phyloP scores from a whole-genome alignment of 805 yeast genomes.

The Kluyveromyces dobzhanskii region DNA sequence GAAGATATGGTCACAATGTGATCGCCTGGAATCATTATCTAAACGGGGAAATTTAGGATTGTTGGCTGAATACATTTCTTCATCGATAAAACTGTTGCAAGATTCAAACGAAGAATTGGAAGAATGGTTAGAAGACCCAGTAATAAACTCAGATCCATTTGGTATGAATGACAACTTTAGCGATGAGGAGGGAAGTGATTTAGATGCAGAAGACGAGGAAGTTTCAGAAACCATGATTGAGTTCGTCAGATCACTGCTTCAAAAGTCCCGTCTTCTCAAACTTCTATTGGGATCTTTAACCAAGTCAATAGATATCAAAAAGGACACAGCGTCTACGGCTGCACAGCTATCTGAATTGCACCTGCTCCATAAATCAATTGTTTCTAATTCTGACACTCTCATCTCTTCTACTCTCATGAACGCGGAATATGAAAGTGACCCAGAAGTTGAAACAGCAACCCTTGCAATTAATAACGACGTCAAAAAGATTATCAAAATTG shows the following conservation, averaged over 20 bases:
- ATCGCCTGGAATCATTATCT: conserved; percentile 34
- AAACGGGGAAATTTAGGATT: conserved; percentile 47
- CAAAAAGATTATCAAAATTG: conserved; percentile 28
- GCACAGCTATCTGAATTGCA: conserved; percentile 40
- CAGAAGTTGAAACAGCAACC: conserved; percentile 28
- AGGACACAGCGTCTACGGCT: conserved; percentile 27
- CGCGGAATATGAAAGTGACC: conserved; percentile 24
- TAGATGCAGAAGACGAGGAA: conserved; percentile 26
- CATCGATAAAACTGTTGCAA: conserved; percentile 34
- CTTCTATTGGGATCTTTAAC: conserved; percentile 48
- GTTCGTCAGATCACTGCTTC: conserved; percentile 41
- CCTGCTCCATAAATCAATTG: conserved; percentile 34
- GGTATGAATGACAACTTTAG: conserved; percentile 33
- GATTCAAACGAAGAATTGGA: conserved; percentile 62
- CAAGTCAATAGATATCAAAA: conserved; percentile 39
- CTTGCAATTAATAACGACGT: conserved; percentile 17
- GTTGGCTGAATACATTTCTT: conserved; percentile 36
- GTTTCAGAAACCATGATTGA: conserved; percentile 24
- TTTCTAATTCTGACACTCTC: conserved; percentile 46
- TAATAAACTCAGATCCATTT: conserved; percentile 41
- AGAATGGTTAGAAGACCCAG: conserved; percentile 63
- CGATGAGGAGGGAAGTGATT: conserved; percentile 25
- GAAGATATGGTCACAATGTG: conserved; percentile 64
- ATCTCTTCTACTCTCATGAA: conserved; percentile 46
- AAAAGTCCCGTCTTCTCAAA: conserved; percentile 40